Conservation (phyloP, 164 flowering plant genomes). For the Akebia trifoliata region DNA sequence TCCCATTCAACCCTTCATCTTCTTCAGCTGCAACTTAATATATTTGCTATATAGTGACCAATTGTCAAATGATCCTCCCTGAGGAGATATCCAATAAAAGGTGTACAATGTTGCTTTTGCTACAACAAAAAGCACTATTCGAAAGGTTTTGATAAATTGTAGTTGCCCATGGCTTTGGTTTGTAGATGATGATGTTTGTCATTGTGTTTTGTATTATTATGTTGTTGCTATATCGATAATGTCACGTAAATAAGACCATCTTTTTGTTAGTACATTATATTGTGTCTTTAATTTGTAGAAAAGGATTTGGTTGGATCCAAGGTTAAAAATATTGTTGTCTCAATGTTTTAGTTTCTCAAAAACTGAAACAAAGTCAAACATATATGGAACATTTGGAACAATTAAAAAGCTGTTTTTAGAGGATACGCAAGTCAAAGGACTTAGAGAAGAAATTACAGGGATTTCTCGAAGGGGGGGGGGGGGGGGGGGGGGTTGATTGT, state of each 20-base stretch:
- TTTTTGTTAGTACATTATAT: slow-evolving; percentile 1
- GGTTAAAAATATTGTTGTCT: not conserved
- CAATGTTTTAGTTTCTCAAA: not conserved
- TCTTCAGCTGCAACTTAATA: slow-evolving; percentile 45
- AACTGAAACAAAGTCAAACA: too few species aligned
- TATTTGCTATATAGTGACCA: slow-evolving; percentile 8
- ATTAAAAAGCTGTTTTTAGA: too few species aligned
- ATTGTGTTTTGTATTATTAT: slow-evolving; percentile 12
- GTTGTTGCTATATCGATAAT: slow-evolving; percentile 1
- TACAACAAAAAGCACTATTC: not conserved
- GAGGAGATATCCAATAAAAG: slow-evolving; percentile 9
- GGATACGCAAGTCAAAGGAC: too few species aligned
- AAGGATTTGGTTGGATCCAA: not conserved
- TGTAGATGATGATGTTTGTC: slow-evolving; percentile 10
- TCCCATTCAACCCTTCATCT: slow-evolving; percentile 49
- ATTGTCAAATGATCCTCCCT: not conserved
- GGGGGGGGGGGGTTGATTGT: too few species aligned
- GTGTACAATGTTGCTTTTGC: not conserved
- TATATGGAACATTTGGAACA: not conserved
- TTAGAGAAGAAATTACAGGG: too few species aligned
- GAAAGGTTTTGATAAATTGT: slow-evolving; percentile 1
- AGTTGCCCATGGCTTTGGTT: slow-evolving; percentile 12
- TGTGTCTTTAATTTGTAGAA: slow-evolving; percentile 8
- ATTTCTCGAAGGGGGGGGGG: too few species aligned
- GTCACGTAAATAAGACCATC: slow-evolving; percentile 4